phyloP scores from a whole-genome alignment of 2,329 filamentous ascomycete genomes.

The Chaetothyriales sp. region DNA sequence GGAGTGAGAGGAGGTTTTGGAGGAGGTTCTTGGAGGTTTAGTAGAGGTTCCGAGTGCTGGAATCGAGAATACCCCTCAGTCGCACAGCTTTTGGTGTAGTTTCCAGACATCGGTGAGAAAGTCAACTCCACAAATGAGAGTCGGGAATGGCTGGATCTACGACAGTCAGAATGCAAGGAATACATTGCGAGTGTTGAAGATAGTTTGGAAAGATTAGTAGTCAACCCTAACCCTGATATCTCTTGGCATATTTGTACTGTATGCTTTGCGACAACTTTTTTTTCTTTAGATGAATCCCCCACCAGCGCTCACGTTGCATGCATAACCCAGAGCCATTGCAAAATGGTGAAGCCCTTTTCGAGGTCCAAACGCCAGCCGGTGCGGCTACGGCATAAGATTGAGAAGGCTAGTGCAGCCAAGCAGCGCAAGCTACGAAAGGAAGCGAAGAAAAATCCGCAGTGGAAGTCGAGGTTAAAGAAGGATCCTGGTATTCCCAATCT shows the following conservation, averaged over 20 bases:
- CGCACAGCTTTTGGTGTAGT: no score
- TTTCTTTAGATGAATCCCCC: neutral
- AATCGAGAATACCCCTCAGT: no score
- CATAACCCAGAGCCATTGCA: neutral
- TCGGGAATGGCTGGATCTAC: no score
- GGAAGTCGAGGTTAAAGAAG: constrained; percentile 89
- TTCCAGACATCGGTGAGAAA: no score
- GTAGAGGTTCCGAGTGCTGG: no score
- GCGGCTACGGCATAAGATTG: constrained; percentile 85
- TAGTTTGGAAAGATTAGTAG: no score
- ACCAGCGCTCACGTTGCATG: neutral
- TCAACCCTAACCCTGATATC: no score
- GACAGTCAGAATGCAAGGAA: no score
- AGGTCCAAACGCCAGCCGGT: constrained; percentile 85
- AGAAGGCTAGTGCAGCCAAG: constrained; percentile 81
- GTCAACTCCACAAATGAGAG: no score
- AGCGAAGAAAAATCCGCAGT: constrained; percentile 94
- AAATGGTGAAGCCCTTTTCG: constrained; percentile 42
- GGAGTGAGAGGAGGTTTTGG: no score
- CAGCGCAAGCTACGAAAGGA: constrained; percentile 78
- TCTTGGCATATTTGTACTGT: neutral
- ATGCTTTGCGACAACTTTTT: neutral
- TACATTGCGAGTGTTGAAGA: no score
- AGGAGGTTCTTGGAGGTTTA: no score
- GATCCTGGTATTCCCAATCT: constrained; percentile 94